Conservation (phyloP, 176 grass and related monocot species). For the Leersia perrieri region DNA sequence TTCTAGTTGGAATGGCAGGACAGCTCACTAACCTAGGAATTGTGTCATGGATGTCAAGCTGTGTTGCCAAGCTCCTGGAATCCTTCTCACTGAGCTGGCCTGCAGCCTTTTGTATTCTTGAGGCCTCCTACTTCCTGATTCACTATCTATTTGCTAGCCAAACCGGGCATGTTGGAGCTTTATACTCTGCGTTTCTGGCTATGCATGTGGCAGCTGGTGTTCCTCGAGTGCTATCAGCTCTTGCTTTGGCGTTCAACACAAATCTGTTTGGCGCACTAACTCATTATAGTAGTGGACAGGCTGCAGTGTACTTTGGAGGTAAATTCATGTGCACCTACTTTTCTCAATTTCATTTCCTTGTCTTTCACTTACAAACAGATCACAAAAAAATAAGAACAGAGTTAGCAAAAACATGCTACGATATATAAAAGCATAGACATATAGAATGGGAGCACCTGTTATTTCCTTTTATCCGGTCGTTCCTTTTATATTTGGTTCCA, state of each 20-base stretch:
- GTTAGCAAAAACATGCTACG: background rate
- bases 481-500: background rate
- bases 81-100: slow-evolving; percentile 80
- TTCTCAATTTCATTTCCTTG: background rate
- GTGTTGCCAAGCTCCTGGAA: slow-evolving; percentile 62
- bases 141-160: slow-evolving; percentile 96
- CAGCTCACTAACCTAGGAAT: slow-evolving; percentile 81
- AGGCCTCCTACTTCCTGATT: slow-evolving; percentile 74
- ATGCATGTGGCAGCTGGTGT: slow-evolving; percentile 81
- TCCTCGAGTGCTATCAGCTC: slow-evolving; percentile 60
- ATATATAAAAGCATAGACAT: background rate
- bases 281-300: slow-evolving; percentile 87
- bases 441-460: background rate
- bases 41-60: slow-evolving; percentile 76
- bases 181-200: slow-evolving; percentile 79
- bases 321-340: slow-evolving; percentile 19
- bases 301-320: slow-evolving; percentile 95
- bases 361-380: background rate
- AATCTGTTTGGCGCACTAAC: slow-evolving; percentile 79
- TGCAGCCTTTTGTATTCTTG: slow-evolving; percentile 66
- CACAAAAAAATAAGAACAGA: background rate
- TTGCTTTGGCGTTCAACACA: slow-evolving; percentile 76
- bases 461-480: background rate
- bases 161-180: slow-evolving; percentile 76
- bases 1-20: slow-evolving; percentile 84